Evolutionary conservation across 139 green algal species (phyloP).

Genomic region (Coelastrella sp.): DNA sequence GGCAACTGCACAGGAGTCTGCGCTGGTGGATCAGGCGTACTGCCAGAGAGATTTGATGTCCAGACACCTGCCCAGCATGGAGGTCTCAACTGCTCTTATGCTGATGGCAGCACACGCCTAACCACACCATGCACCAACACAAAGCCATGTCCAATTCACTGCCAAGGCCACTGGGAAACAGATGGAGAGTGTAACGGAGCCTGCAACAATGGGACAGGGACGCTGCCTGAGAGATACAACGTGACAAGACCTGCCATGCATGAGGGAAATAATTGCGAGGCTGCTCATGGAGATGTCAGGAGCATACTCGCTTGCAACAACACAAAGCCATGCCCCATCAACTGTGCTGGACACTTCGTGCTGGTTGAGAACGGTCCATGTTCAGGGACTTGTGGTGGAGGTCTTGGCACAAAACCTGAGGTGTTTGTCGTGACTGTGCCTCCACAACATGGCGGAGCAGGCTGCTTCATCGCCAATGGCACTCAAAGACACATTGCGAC

Average conservation of each 20-base stretch:
- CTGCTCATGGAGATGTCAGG: neutral
- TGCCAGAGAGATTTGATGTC: neutral
- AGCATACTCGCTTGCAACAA: neutral
- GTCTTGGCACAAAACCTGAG: neutral
- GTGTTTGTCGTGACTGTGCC: neutral
- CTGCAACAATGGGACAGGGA: neutral
- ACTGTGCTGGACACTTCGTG: neutral
- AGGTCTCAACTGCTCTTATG: neutral
- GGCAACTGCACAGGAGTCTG: neutral
- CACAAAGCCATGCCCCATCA: neutral
- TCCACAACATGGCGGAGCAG: neutral
- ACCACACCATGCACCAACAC: constrained; percentile 1
- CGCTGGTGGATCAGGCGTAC: neutral
- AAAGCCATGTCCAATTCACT: neutral
- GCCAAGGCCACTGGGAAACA: neutral
- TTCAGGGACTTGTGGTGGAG: neutral
- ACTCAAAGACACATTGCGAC: neutral
- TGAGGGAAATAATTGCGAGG: neutral
- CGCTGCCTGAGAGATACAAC: neutral
- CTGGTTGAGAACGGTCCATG: neutral
- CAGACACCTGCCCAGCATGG: neutral
- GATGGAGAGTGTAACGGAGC: neutral
- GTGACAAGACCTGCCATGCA: neutral
- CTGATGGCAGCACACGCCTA: neutral
- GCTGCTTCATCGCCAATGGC: neutral